Evolutionary conservation across 108 stramenopile genomes (phyloP), one percentile per base, ranked within the genome.

Genomic region (Skeletonema grethae): DNA sequence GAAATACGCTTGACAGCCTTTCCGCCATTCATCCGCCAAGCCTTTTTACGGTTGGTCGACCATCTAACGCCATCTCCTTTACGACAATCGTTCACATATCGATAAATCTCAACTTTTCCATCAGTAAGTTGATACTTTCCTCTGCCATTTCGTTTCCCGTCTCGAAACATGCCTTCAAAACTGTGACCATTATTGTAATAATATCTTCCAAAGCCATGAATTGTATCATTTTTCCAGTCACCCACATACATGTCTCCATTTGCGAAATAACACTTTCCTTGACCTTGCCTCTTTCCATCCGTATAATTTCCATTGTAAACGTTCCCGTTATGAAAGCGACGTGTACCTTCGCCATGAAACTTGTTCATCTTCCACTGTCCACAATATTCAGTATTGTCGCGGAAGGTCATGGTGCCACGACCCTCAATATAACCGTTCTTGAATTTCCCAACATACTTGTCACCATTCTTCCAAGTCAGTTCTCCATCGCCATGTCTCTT

Each of bases 131-230:
- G 89, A 39, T 81, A 73, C 67, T 90, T 48, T 34, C 82, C 82
- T 18, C 39, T 32, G 20, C 82, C 82, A 61, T 79, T 63, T n/a
- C 67, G 58, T n/a, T 74, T 69, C 15, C 77, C 77, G 22, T 79
- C 41, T 50, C 72, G 46, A 66, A 62, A 79, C 32, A 53, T 39
- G 84, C 57, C 86, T 83, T 67, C 80, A 76, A 29, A 69, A 34
- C 56, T 62, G 43, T 79, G 79, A 9, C 86, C 84, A 65, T 80
- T 79, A 38, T 75, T 70, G 50, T 80, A 88, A 61, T 86, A 88
- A 61, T 88, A 90, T 38, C 83, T 65, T 3, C 88, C 86, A n/a
- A 70, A 64, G 25, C 88, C 90, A 64, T 91, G 87, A 30, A 87
- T 85, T 12, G 66, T 72, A 55, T 72, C 78, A 39, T 72, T 35